A percentile compares a stretch with the other conserved stretches of the same genome.
These are phyloP conservation scores for Fusarium staphyleae DNA, from an alignment of 2,329 filamentous ascomycete species.

Conservation along the genomic window DNA sequence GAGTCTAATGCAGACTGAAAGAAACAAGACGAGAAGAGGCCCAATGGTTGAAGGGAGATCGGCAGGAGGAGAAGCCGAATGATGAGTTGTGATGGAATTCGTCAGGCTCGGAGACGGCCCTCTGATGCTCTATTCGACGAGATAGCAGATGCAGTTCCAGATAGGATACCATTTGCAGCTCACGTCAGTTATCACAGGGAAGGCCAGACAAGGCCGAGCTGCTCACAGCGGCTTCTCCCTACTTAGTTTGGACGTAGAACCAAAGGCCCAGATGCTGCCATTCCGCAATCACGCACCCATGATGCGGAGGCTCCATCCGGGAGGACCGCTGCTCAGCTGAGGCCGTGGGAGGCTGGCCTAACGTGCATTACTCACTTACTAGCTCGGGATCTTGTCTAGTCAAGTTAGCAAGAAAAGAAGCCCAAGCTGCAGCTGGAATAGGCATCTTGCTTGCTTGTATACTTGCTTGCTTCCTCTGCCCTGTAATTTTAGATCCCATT, in stretches of 20 bases:
- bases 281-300: conserved; percentile 33
- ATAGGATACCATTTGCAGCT: too few relatives aligned
- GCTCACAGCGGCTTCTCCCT: conserved; percentile 5
- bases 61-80: background rate
- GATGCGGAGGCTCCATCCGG: conserved; percentile 26
- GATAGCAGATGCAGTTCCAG: background rate
- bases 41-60: conserved; percentile 6
- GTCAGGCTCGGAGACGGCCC: background rate
- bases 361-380: background rate
- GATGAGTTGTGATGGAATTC: background rate
- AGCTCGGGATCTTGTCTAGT: conserved; percentile 13
- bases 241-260: too few relatives aligned
- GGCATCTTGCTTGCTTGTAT: conserved; percentile 20
- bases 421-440: conserved; percentile 13
- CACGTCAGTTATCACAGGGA: conserved; percentile 2
- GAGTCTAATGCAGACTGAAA: conserved; percentile 5
- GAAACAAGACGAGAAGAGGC: background rate
- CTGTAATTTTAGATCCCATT: conserved; percentile 1
- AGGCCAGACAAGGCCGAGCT: conserved; percentile 3
- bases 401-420: conserved; percentile 15
- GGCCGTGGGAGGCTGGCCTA: conserved; percentile 3
- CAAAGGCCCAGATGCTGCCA: conserved; percentile 30
- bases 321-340: conserved; percentile 32
- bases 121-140: background rate
- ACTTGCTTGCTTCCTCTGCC: conserved; percentile 25